These are phyloP conservation scores for Leccinum subtestaceum DNA, from an alignment of 768 basidiomycete species.

Conservation along the genomic window DNA sequence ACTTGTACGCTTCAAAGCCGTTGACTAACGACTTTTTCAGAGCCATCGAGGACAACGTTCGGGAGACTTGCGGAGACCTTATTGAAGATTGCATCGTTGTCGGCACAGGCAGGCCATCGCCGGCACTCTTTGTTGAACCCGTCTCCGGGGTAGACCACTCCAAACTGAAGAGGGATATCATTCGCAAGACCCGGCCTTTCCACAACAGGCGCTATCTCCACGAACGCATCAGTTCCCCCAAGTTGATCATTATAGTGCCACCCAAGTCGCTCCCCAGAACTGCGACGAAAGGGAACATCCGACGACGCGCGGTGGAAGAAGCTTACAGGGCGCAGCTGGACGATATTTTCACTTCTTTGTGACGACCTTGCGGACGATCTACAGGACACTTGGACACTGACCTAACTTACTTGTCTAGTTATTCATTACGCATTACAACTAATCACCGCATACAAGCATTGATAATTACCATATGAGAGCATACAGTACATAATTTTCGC, in stretches of 20 bases:
- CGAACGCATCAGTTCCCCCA: constrained; percentile 64
- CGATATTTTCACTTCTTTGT: constrained; percentile 44
- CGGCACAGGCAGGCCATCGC: constrained; percentile 72
- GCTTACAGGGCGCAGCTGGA: constrained; percentile 57
- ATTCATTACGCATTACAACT: constrained; percentile 1
- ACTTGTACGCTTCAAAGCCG: not conserved
- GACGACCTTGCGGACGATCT: constrained; percentile 6
- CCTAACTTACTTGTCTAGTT: constrained; percentile 20
- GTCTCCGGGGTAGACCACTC: constrained; percentile 47
- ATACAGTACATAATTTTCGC: constrained; percentile 11
- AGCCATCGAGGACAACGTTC: constrained; percentile 76
- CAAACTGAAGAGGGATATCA: constrained; percentile 66
- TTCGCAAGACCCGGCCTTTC: constrained; percentile 70
- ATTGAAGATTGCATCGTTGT: constrained; percentile 77
- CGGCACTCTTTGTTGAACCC: constrained; percentile 73
- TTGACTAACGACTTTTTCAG: constrained; percentile 30
- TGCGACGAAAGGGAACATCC: constrained; percentile 79
- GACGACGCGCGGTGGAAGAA: constrained; percentile 74
- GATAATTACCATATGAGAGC: constrained; percentile 18
- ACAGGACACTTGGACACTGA: constrained; percentile 1
- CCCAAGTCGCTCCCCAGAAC: constrained; percentile 70
- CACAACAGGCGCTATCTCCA: constrained; percentile 74
- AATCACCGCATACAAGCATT: constrained; percentile 7
- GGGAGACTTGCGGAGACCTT: constrained; percentile 58
- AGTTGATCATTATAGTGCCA: constrained; percentile 67